Conservation (phyloP, 192 early-diverging fungal genomes). For the Gonapodya sp. region DNA sequence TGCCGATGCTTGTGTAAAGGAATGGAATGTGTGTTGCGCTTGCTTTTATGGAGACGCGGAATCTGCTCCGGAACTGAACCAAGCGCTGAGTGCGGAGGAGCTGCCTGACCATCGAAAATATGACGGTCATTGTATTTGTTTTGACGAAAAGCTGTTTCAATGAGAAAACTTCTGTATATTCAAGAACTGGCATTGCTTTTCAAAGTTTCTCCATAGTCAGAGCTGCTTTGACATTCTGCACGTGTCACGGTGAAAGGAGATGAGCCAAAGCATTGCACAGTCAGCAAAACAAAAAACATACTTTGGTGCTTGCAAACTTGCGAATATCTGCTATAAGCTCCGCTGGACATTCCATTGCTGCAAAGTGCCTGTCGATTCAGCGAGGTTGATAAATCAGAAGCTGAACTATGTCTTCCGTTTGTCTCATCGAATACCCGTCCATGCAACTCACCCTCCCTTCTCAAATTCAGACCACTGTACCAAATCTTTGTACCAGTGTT, state of each 20-base stretch:
- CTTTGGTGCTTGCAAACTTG: background rate
- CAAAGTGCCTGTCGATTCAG: conserved; percentile 11
- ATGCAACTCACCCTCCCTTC: background rate
- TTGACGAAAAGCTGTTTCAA: no score
- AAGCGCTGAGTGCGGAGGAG: background rate
- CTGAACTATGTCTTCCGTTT: background rate
- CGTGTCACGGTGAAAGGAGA: no score
- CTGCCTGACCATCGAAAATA: no score
- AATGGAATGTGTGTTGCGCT: background rate
- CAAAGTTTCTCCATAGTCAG: background rate
- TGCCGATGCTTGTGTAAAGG: background rate
- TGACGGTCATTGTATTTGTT: no score
- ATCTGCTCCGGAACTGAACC: background rate
- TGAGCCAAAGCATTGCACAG: no score
- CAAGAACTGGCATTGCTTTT: no score
- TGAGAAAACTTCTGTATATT: no score
- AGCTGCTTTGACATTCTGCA: background rate
- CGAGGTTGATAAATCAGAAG: background rate
- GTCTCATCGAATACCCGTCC: background rate
- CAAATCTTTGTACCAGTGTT: conserved; percentile 3
- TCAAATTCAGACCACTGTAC: background rate
- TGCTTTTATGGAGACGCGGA: background rate
- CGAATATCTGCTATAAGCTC: conserved; percentile 1
- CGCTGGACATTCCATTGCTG: background rate
- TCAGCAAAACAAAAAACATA: no score